These are phyloP conservation scores for Colletotrichum sp. DNA, from an alignment of 2,329 filamentous ascomycete species.

Conservation along the genomic window DNA sequence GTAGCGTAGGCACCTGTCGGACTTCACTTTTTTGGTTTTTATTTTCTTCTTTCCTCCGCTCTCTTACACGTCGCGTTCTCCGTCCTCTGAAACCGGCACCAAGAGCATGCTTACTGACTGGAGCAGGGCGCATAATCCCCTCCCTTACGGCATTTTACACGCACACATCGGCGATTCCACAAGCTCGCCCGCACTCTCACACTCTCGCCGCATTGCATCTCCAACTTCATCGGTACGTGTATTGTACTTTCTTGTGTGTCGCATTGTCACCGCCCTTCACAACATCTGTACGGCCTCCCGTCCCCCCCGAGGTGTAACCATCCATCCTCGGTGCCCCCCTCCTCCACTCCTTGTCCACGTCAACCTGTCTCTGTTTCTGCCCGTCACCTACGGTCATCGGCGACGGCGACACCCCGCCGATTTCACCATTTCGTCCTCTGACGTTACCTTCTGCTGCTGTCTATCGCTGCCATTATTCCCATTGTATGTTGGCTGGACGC, in stretches of 20 bases:
- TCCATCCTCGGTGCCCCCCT: not conserved
- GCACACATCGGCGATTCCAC: constrained; percentile 11
- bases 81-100: constrained; percentile 8
- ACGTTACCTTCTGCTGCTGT: not conserved
- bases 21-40: not conserved
- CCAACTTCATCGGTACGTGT: constrained; percentile 5
- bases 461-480: not conserved
- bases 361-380: constrained; percentile 9
- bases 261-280: constrained; percentile 3
- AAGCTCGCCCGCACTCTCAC: not conserved
- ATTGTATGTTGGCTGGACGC: not conserved
- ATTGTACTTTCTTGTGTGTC: constrained; percentile 10
- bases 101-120: constrained; percentile 14
- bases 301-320: constrained; percentile 9
- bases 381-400: not conserved
- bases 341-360: constrained; percentile 4
- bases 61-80: not conserved
- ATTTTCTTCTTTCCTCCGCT: not conserved
- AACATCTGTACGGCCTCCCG: not conserved
- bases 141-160: not conserved
- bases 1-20: not conserved
- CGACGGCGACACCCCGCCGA: constrained; percentile 1
- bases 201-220: not conserved
- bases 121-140: constrained; percentile 6
- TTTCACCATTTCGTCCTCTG: not conserved